Evolutionary conservation across 2,329 filamentous ascomycete genomes (phyloP), one percentile per base, ranked within the genome.

Genomic region (Fragosphaeria purpurea): DNA sequence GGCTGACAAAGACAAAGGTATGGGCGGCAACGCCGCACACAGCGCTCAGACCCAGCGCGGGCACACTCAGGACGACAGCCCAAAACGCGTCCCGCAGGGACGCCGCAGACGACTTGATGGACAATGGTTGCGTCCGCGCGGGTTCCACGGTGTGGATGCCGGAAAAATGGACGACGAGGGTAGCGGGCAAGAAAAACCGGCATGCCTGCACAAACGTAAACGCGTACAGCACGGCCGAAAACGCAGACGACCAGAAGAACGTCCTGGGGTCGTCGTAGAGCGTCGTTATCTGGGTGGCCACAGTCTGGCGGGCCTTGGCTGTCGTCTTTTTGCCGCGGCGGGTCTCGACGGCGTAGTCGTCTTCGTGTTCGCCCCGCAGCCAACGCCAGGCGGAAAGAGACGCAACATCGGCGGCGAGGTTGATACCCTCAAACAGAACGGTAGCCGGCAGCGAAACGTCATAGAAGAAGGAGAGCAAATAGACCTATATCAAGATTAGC

Each of bases 381-480:
- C 22, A 30, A 11, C 44, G 43, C 45, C 52, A 54, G 7, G 12
- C 38, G 7, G 42, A 7, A 30, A 55, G 41, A 7, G 53, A 41
- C 12, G 41, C 31, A 2, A 50, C 4, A 35, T 56, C 54, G 5
- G 51, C 48, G 1, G 10, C 46, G 12, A 55, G 7, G 1, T 51
- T 42, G 6, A 55, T 22, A n/a, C 31, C 38, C 4, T 44, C 44
- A 7, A 37, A 40, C 6, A 49, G 22, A 2, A 51, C 7, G 7
- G 37, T 46, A 2, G 51, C 46, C 30, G 41, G 7, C 6, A 54
- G n/a, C 1, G 56, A 49, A 11, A 94, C 75, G 38, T 73, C 68
- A 75, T 94, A 95, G 71, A 94, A 95, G 48, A 81, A 81, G 34
- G 75, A 74, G 33, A 95, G 73, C 42, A 96, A 80, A 62, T 86